Evolutionary conservation across 1,284 basidiomycete species (phyloP).

Genomic region (Psilocybe mexicana): DNA sequence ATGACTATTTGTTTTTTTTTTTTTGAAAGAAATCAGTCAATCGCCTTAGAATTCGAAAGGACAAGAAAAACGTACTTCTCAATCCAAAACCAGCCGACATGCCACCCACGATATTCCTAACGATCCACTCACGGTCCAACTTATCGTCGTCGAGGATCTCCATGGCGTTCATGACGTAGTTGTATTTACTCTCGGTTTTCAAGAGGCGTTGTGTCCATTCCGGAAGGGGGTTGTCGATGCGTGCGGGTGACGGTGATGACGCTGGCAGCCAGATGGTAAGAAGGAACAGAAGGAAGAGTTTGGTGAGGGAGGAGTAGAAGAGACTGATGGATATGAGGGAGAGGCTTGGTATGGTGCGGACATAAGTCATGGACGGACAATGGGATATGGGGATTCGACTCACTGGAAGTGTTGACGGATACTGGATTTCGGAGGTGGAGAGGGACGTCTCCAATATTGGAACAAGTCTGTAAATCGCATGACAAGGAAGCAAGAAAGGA

Average conservation of each 20-base stretch:
- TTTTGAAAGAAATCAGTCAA: too few species aligned
- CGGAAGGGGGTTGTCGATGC: constrained; percentile 14
- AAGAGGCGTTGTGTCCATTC: constrained; percentile 19
- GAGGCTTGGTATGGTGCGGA: too few species aligned
- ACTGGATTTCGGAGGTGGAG: constrained; percentile 40
- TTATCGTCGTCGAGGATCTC: constrained; percentile 63
- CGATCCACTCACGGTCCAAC: constrained; percentile 82
- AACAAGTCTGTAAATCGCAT: constrained; percentile 43
- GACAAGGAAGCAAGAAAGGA: constrained; percentile 54
- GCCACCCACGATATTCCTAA: constrained; percentile 82
- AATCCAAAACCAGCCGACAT: constrained; percentile 67
- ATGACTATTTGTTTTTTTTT: constrained; percentile 50
- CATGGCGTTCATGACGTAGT: constrained; percentile 40
- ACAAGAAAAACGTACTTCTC: constrained; percentile 35
- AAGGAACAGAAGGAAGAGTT: constrained; percentile 81
- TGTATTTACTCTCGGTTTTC: constrained; percentile 23
- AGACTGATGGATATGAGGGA: constrained; percentile 68
- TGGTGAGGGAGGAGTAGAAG: constrained; percentile 86
- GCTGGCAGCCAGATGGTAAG: constrained; percentile 82
- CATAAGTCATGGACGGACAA: constrained; percentile 56
- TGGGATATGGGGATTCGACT: constrained; percentile 1
- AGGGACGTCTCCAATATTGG: constrained; percentile 26
- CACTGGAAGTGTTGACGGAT: constrained; percentile 60
- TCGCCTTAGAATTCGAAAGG: background rate
- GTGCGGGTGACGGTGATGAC: constrained; percentile 12